Conservation (phyloP, 305 asterid genomes). For the Stenogyne calaminthoides region DNA sequence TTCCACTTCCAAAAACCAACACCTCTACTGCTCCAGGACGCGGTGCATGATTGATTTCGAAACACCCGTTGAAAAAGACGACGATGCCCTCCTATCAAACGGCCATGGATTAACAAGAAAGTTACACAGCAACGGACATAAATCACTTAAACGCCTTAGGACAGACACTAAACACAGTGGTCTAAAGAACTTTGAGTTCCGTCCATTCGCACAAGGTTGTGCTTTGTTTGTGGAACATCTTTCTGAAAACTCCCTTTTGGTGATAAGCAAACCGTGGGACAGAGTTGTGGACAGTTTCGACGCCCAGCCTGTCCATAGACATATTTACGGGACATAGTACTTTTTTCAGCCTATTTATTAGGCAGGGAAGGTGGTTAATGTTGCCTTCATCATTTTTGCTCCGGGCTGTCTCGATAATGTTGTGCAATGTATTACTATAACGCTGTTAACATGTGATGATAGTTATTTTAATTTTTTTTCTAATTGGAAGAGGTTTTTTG, state of each 20-base stretch:
- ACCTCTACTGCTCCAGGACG: slow-evolving; percentile 39
- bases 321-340: slow-evolving; percentile 74
- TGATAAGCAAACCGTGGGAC: slow-evolving; percentile 92
- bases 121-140: slow-evolving; percentile 42
- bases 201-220: slow-evolving; percentile 63
- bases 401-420: slow-evolving; percentile 46
- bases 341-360: slow-evolving; percentile 10
- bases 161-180: slow-evolving; percentile 51
- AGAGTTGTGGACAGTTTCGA: slow-evolving; percentile 70
- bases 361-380: slow-evolving; percentile 33
- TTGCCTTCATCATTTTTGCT: slow-evolving; percentile 44
- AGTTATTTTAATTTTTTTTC: slow-evolving; percentile 25
- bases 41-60: slow-evolving; percentile 55
- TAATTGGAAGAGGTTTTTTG: neutral
- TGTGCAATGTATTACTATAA: slow-evolving; percentile 53
- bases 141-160: slow-evolving; percentile 53
- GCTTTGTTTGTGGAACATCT: slow-evolving; percentile 91
- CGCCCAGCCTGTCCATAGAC: slow-evolving; percentile 85
- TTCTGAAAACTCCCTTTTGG: slow-evolving; percentile 73
- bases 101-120: slow-evolving; percentile 27
- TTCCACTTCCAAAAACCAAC: slow-evolving; percentile 11
- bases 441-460: slow-evolving; percentile 28
- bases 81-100: slow-evolving; percentile 32
- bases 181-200: slow-evolving; percentile 68
- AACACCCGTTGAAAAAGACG: slow-evolving; percentile 47